Base-by-base conservation (phyloP, 129 eudicot genomes). In the Ambrosia artemisiifolia region DNA sequence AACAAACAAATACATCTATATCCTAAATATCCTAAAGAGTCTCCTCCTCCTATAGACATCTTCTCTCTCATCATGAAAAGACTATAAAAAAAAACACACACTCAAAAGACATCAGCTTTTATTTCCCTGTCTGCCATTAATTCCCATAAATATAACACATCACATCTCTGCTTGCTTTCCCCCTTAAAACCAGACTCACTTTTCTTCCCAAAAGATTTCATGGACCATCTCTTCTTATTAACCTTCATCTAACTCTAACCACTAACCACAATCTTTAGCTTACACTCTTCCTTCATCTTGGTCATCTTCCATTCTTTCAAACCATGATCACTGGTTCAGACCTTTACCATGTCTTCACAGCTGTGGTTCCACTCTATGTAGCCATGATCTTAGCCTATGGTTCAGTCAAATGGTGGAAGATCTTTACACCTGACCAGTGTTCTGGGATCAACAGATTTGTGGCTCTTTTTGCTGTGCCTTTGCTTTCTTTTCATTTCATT, bases 391-490 rank as follows among this genome's bases (percentile, higher is more conserved):
- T 91, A 34, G 97, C 93, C 36, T 91, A 91, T 76, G 97, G 93
- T 46, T 91, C 97, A 54, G 96, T 88, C 40, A 84, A 84, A 76
- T 91, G 96, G 96, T 91, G 97, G 97, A 88, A 86, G 68, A 91
- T 91, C 48, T 88, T 91, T 76, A 88, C 82, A 64, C 96, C 96
- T 12, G 97, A 84, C 35, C 97, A 91, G 54, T 91, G 97, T 69
- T 88, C 97, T 30, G 97, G 97, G 16, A 91, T 91, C 84, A 91
- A 88, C 88, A 70, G 97, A 68, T 91, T 91, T 48, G 97, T 91
- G 0, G 96, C 96, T 18, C 84, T 91, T 0, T 91, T 91, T 74
- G 97, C 97, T 2, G 97, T 91, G 50, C 96, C 97, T 4, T 71
- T 91, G 3, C 88, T 91, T 4, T 91, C 97, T 7, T 91, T 91